Evolutionary conservation across 352 stramenopile genomes (phyloP).

Genomic region (Pythium dissimile): DNA sequence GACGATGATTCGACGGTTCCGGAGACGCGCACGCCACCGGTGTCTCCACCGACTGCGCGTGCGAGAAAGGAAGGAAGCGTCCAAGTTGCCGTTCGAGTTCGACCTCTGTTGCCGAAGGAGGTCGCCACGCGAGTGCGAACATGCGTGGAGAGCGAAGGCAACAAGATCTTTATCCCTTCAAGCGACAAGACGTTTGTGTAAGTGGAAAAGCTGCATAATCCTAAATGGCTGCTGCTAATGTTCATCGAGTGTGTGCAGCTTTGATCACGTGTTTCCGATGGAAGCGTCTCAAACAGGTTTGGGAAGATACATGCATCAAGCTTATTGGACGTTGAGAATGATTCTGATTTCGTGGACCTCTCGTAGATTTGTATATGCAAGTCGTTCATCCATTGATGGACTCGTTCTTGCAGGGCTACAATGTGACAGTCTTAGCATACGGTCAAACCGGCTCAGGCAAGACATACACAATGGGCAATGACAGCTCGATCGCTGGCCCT

Average conservation of each 20-base stretch:
- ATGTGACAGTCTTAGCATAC: slow-evolving; percentile 86
- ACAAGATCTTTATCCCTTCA: slow-evolving; percentile 35
- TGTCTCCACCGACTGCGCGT: background rate
- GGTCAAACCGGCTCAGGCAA: slow-evolving; percentile 85
- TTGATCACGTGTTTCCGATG: slow-evolving; percentile 78
- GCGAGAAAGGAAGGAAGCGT: slow-evolving; percentile 66
- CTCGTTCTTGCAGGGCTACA: slow-evolving; percentile 87
- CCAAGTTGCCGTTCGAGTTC: slow-evolving; percentile 73
- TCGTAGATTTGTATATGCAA: slow-evolving; percentile 60
- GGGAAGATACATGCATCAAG: background rate
- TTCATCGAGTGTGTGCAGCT: slow-evolving; percentile 28
- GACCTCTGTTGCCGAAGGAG: slow-evolving; percentile 76
- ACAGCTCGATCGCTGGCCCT: slow-evolving; percentile 31
- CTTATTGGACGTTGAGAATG: background rate
- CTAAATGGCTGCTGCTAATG: background rate
- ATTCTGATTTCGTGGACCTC: background rate
- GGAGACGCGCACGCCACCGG: background rate
- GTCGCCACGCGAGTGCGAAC: slow-evolving; percentile 42
- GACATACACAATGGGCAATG: slow-evolving; percentile 84
- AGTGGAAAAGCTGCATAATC: slow-evolving; percentile 5
- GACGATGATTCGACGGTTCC: background rate
- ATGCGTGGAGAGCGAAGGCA: slow-evolving; percentile 37
- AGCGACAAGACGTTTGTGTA: slow-evolving; percentile 67
- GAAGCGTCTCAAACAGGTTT: slow-evolving; percentile 46
- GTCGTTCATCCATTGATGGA: slow-evolving; percentile 74